Percentiles rank a stretch among this genome's conserved stretches.
phyloP scores from a whole-genome alignment of 1,284 basidiomycete species.

The Cryptococcus sp. region DNA sequence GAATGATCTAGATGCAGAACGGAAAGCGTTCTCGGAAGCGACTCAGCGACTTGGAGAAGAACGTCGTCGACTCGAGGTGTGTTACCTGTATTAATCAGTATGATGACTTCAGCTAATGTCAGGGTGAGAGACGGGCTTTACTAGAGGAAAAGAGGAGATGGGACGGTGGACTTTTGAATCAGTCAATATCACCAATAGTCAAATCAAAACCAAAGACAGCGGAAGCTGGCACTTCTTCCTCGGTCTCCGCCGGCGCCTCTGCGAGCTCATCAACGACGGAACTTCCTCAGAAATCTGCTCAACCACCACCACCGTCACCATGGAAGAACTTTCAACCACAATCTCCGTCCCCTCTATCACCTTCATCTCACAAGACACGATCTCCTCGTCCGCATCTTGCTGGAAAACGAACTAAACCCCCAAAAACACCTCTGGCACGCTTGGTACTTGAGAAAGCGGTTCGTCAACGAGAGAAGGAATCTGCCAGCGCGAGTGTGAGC shows the following conservation, averaged over 20 bases:
- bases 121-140: constrained; percentile 57
- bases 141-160: constrained; percentile 60
- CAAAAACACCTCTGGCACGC: constrained; percentile 37
- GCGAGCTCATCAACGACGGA: background rate
- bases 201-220: background rate
- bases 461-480: constrained; percentile 7
- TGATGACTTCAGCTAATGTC: background rate
- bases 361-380: constrained; percentile 13
- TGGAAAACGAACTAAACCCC: constrained; percentile 16
- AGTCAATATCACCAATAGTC: background rate
- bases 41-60: constrained; percentile 62
- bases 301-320: constrained; percentile 4
- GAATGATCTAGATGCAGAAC: constrained; percentile 59
- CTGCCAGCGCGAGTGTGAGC: background rate
- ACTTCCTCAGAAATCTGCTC: background rate
- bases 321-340: constrained; percentile 16
- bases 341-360: constrained; percentile 37
- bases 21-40: constrained; percentile 62
- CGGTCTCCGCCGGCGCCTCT: constrained; percentile 1
- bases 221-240: background rate
- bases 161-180: background rate
- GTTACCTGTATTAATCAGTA: constrained; percentile 5
- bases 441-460: constrained; percentile 40
- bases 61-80: constrained; percentile 63
- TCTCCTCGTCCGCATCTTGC: constrained; percentile 24